phyloP scores from a whole-genome alignment of 768 basidiomycete species.

The Stropharia rugosoannulata region DNA sequence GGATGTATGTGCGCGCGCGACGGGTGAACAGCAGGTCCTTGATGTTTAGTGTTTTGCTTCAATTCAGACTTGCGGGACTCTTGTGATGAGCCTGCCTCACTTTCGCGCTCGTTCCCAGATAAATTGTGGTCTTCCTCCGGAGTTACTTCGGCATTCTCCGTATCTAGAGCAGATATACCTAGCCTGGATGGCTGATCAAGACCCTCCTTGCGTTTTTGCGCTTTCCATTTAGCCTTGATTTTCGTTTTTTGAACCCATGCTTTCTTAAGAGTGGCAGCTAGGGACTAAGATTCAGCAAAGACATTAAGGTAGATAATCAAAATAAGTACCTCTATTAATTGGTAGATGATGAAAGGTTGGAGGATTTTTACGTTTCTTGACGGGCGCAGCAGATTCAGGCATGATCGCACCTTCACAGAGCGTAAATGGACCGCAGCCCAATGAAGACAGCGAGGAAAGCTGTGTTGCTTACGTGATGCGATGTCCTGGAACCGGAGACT shows the following conservation, averaged over 20 bases:
- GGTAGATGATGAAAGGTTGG: constrained; percentile 74
- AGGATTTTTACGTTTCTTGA: constrained; percentile 54
- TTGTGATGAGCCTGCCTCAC: constrained; percentile 5
- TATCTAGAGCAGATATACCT: constrained; percentile 18
- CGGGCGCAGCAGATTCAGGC: constrained; percentile 22
- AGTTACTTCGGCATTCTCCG: constrained; percentile 14
- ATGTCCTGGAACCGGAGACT: neutral
- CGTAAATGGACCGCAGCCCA: neutral
- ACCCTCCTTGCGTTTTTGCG: constrained; percentile 56
- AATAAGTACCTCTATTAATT: constrained; percentile 50
- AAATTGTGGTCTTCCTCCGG: neutral
- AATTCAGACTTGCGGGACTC: neutral
- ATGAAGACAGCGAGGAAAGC: constrained; percentile 13
- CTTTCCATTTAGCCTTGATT: constrained; percentile 77
- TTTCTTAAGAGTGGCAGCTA: constrained; percentile 81
- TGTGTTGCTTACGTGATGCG: constrained; percentile 26
- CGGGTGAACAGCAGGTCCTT: constrained; percentile 18
- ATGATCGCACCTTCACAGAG: constrained; percentile 12
- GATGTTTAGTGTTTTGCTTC: neutral
- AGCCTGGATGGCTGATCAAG: constrained; percentile 16
- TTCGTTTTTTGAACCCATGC: constrained; percentile 78
- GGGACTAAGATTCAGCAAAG: constrained; percentile 1
- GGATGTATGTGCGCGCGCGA: constrained; percentile 29
- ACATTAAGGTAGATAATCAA: neutral
- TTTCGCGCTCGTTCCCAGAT: neutral